Percentiles rank a stretch among this genome's conserved stretches.
phyloP scores from a whole-genome alignment of 163 green algal species.

The Scenedesmus sp. region DNA sequence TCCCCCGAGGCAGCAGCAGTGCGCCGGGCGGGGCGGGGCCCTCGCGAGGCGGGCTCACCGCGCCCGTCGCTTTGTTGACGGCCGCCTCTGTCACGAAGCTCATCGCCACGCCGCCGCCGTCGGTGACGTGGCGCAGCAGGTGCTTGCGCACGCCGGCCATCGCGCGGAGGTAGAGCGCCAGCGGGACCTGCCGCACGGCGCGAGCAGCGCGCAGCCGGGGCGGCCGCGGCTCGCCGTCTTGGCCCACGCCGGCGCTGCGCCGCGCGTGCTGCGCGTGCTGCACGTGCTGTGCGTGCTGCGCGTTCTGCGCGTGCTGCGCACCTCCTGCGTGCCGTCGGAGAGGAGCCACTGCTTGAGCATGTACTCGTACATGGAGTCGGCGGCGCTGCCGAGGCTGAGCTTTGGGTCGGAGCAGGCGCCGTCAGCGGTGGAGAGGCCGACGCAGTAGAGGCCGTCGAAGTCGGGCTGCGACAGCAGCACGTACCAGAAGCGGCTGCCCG shows the following conservation, averaged over 20 bases:
- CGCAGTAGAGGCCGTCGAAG: slow-evolving; percentile 57
- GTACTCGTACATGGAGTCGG: slow-evolving; percentile 92
- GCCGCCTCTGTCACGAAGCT: slow-evolving; percentile 29
- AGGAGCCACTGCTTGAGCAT: slow-evolving; percentile 93
- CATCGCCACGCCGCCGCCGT: slow-evolving; percentile 3
- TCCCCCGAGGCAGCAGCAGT: neutral
- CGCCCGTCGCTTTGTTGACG: neutral
- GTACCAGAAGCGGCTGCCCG: slow-evolving; percentile 53
- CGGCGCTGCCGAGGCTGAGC: slow-evolving; percentile 30
- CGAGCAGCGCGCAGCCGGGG: neutral
- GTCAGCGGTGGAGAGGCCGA: neutral
- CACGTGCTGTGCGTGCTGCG: no score
- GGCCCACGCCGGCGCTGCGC: no score
- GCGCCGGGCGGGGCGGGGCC: no score
- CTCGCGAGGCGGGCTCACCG: neutral
- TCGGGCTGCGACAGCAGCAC: slow-evolving; percentile 27
- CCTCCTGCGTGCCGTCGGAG: slow-evolving; percentile 56
- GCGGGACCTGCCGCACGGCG: slow-evolving; percentile 43
- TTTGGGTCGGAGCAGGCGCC: slow-evolving; percentile 1
- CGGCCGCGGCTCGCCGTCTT: no score
- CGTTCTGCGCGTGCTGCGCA: no score
- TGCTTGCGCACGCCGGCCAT: slow-evolving; percentile 67
- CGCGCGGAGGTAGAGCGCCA: slow-evolving; percentile 69
- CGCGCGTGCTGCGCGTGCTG: no score
- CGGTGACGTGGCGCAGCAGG: slow-evolving; percentile 52